These are phyloP conservation scores for Hyphopichia buzzinii DNA, from an alignment of 1,139 yeast genomes.

Conservation along the genomic window DNA sequence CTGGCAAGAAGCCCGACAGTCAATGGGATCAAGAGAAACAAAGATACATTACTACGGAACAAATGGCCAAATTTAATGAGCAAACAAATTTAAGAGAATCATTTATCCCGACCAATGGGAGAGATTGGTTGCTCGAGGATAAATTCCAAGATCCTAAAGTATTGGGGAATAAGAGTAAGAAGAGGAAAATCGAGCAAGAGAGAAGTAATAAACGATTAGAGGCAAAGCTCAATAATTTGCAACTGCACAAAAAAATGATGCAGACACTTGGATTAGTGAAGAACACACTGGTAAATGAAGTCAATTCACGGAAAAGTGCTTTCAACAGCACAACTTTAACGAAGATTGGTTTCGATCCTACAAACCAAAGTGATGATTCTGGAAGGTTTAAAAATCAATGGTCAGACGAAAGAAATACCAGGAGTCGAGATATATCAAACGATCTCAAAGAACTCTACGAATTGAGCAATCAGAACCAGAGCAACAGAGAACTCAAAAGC, in stretches of 20 bases:
- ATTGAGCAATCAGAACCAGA: slow-evolving; percentile 18
- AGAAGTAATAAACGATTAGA: slow-evolving; percentile 35
- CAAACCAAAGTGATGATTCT: slow-evolving; percentile 13
- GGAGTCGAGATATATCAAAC: slow-evolving; percentile 12
- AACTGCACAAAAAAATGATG: slow-evolving; percentile 8
- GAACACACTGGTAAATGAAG: slow-evolving; percentile 11
- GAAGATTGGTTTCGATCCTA: slow-evolving; percentile 54
- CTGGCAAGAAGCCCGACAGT: slow-evolving; percentile 15
- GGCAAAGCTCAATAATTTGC: slow-evolving; percentile 22
- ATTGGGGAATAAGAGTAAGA: slow-evolving; percentile 32
- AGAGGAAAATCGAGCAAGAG: slow-evolving; percentile 30
- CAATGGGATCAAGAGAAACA: slow-evolving; percentile 23
- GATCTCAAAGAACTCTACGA: slow-evolving; percentile 23
- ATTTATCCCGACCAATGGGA: slow-evolving; percentile 22
- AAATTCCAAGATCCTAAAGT: slow-evolving; percentile 48
- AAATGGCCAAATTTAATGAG: slow-evolving; percentile 12
- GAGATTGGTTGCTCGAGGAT: slow-evolving; percentile 43
- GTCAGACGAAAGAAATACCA: slow-evolving; percentile 5
- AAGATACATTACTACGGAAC: slow-evolving; percentile 13
- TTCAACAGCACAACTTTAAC: slow-evolving; percentile 37
- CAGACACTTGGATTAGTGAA: slow-evolving; percentile 21
- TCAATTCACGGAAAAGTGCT: slow-evolving; percentile 22
- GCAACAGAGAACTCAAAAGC: slow-evolving; percentile 15
- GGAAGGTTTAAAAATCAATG: slow-evolving; percentile 10
- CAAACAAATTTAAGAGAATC: slow-evolving; percentile 2